Percentiles rank a stretch among this genome's conserved stretches.
phyloP scores from a whole-genome alignment of 164 flowering plant species.

The Aristolochia fimbriata region DNA sequence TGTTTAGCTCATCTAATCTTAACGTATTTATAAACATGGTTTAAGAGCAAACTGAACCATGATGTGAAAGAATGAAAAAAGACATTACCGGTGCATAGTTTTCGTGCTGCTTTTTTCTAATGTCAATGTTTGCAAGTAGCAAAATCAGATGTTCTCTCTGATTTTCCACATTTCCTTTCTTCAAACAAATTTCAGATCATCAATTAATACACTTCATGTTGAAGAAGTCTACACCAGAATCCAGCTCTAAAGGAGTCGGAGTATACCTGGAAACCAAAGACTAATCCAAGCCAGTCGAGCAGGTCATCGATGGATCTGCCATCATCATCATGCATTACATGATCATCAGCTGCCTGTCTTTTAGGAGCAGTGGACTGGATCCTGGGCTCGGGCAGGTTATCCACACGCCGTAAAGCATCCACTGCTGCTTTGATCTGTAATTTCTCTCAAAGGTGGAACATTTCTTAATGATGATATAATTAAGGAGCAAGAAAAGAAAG shows the following conservation, averaged over 20 bases:
- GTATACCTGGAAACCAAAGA: conserved; percentile 93
- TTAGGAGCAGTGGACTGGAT: conserved; percentile 14
- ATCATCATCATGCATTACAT: conserved; percentile 25
- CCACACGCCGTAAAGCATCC: conserved; percentile 54
- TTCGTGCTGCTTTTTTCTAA: conserved; percentile 33
- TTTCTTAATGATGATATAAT: neutral
- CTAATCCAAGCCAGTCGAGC: conserved; percentile 83
- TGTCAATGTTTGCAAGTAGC: conserved; percentile 81
- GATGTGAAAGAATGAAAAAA: neutral
- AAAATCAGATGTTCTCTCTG: conserved; percentile 95
- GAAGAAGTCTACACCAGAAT: neutral
- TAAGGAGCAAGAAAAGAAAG: neutral
- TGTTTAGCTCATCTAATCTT: neutral
- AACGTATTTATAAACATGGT: neutral
- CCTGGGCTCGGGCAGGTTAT: conserved; percentile 51
- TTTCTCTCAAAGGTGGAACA: neutral
- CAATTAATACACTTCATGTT: neutral
- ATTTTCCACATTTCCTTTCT: conserved; percentile 98
- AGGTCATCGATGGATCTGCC: conserved; percentile 52
- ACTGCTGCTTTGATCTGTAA: conserved; percentile 81
- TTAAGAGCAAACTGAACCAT: neutral
- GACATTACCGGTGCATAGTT: conserved; percentile 34
- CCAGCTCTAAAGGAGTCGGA: neutral
- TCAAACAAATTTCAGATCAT: conserved; percentile 7
- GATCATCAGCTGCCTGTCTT: conserved; percentile 8